Evolutionary conservation across 768 basidiomycete genomes (phyloP), one percentile per base, ranked within the genome.

Genomic region (Termitomyces sp.): DNA sequence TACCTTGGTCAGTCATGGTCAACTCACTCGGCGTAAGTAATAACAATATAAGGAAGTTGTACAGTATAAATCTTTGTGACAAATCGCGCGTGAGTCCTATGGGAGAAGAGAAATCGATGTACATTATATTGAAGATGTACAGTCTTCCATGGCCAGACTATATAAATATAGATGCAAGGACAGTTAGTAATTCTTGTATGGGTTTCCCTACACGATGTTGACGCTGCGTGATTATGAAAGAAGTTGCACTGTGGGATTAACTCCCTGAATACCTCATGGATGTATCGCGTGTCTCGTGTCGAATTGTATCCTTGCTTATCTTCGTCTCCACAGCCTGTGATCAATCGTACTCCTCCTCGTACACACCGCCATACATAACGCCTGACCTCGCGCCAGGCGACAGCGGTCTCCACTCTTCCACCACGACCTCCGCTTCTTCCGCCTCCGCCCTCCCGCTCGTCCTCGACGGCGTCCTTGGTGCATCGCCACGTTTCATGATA

Each of bases 281-380:
- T 40, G 17, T 51, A 40, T 51, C 50, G n/a, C 23, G 7, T 15
- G 23, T 26, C n/a, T 41, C 38, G 35, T 48, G 37, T 26, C 49
- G 17, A 28, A 38, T n/a, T 10, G 26, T 50, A 26, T 40, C 26
- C 26, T 50, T 55, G 48, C 21, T 49, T 17, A 15, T 3, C 26
- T 23, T 28, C 8, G 8, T 45, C 44, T 45, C 15, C 43, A 44
- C 30, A 30, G n/a, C 19, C 28, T 48, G 23, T 9, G n/a, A 50
- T 70, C 55, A 71, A 63, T 71, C 74, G 62, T 73, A 75, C 67
- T 74, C 73, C 62, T 75, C 71, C 51, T 74, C 73, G 51, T 74
- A 76, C 56, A 40, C 59, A 38, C 60, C 35, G 15, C 15, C 48
- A 19, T 46, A 43, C 43, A 47, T 50, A 46, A 41, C 43, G 4